A percentile compares a stretch with the other conserved stretches of the same genome.
Evolutionary conservation across 2,329 filamentous ascomycete species (phyloP).

Genomic region (Colletotrichum lini): DNA sequence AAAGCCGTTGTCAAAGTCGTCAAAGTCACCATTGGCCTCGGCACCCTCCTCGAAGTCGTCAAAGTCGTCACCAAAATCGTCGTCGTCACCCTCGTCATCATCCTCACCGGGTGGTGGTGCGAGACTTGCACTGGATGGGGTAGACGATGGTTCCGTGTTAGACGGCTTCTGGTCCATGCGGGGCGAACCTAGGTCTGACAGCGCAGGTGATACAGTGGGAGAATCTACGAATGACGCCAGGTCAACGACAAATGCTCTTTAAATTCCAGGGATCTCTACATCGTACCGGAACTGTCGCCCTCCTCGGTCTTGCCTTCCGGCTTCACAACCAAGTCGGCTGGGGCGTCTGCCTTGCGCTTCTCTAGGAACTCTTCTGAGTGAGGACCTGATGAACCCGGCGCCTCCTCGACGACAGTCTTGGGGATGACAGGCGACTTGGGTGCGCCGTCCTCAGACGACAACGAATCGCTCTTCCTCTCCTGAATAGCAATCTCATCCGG

Average conservation of each 20-base stretch:
- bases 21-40: slow-evolving; percentile 70
- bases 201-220: slow-evolving; percentile 49
- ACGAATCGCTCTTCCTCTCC: slow-evolving; percentile 43
- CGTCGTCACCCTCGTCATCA: slow-evolving; percentile 49
- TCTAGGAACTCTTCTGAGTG: slow-evolving; percentile 61
- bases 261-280: slow-evolving; percentile 43
- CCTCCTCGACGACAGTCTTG: slow-evolving; percentile 68
- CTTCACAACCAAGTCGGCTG: slow-evolving; percentile 67
- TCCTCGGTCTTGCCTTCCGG: slow-evolving; percentile 59
- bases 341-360: slow-evolving; percentile 65
- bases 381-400: slow-evolving; percentile 59
- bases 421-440: slow-evolving; percentile 58
- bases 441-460: slow-evolving; percentile 44
- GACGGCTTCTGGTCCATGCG: slow-evolving; percentile 52
- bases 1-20: slow-evolving; percentile 82
- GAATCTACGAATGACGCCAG: slow-evolving; percentile 54
- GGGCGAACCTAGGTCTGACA: slow-evolving; percentile 49
- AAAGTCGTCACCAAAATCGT: slow-evolving; percentile 70
- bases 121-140: slow-evolving; percentile 22
- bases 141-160: slow-evolving; percentile 44
- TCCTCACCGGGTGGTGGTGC: slow-evolving; percentile 43
- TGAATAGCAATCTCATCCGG: slow-evolving; percentile 72
- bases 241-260: slow-evolving; percentile 44
- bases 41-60: slow-evolving; percentile 75
- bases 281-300: slow-evolving; percentile 52